Conservation (phyloP, 257 asterid genomes). For the Solanum lignicaule region DNA sequence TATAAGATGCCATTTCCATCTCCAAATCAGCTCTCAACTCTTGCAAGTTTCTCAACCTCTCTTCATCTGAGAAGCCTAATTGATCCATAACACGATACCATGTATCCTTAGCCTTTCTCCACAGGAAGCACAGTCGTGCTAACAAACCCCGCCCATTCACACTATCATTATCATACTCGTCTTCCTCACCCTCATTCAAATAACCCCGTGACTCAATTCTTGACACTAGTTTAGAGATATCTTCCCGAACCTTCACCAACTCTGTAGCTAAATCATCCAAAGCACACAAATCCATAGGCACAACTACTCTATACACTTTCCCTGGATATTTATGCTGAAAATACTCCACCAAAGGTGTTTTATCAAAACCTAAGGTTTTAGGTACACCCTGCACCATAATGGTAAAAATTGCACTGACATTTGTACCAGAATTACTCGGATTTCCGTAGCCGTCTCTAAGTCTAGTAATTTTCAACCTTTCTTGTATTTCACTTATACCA, state of each 20-base stretch:
- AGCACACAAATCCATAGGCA: constrained; percentile 97
- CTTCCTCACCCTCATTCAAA: constrained; percentile 37
- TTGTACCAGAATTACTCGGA: constrained; percentile 55
- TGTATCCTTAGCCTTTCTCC: constrained; percentile 55
- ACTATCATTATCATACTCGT: constrained; percentile 16
- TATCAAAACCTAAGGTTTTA: constrained; percentile 65
- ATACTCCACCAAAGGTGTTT: constrained; percentile 66
- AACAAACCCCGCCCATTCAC: constrained; percentile 27
- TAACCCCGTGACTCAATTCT: constrained; percentile 61
- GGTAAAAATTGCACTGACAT: constrained; percentile 73
- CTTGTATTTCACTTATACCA: constrained; percentile 66
- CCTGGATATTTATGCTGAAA: constrained; percentile 87
- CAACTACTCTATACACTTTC: constrained; percentile 63
- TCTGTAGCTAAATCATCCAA: constrained; percentile 89
- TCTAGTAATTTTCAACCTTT: constrained; percentile 65
- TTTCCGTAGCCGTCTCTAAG: constrained; percentile 77
- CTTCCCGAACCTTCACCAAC: constrained; percentile 75
- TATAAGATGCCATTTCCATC: constrained; percentile 98
- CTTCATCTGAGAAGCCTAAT: constrained; percentile 84
- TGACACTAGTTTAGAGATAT: constrained; percentile 52
- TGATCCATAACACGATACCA: constrained; percentile 49
- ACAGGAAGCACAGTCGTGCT: constrained; percentile 24
- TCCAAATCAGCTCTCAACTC: constrained; percentile 91
- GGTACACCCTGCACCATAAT: constrained; percentile 88
- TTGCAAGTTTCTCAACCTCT: constrained; percentile 81